Evolutionary conservation across 352 stramenopile species (phyloP).

Genomic region (Halophytophthora batemanensis): DNA sequence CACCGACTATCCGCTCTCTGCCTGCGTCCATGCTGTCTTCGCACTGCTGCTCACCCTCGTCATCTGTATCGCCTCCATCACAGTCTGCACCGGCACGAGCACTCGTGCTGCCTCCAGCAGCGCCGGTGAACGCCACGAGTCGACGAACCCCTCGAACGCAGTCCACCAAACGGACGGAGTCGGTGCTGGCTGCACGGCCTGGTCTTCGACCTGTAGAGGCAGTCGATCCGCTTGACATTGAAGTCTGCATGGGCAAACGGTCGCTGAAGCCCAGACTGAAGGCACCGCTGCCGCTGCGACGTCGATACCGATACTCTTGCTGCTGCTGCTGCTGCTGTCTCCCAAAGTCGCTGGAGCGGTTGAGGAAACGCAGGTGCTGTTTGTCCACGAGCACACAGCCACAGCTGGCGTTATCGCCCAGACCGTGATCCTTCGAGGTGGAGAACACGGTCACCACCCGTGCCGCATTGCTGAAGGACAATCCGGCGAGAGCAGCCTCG

Average conservation of each 20-base stretch:
- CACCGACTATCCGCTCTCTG: not conserved
- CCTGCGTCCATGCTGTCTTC: not conserved
- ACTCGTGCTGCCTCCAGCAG: not conserved
- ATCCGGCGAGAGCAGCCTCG: conserved; percentile 84
- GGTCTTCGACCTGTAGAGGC: not conserved
- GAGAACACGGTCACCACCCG: conserved; percentile 71
- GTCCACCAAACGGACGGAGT: not conserved
- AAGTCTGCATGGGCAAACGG: not conserved
- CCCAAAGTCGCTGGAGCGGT: conserved; percentile 27
- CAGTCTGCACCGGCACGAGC: not conserved
- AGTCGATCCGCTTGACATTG: not conserved
- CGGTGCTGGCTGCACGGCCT: not conserved
- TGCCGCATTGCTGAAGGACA: conserved; percentile 48
- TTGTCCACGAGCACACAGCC: conserved; percentile 66
- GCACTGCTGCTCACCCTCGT: conserved; percentile 8
- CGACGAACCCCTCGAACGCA: not conserved
- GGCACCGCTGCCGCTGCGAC: conserved; percentile 2
- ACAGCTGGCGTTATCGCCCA: conserved; percentile 56
- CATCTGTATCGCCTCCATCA: conserved; percentile 15
- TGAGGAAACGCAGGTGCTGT: conserved; percentile 56
- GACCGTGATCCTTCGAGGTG: conserved; percentile 67
- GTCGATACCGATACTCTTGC: conserved; percentile 4
- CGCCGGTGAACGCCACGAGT: too few species aligned
- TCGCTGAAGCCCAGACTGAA: not conserved
- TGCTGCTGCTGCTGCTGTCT: conserved; percentile 22